Evolutionary conservation across 306 rosid genomes (phyloP), one percentile per base, ranked within the genome.

Genomic region (Cicer chorassanicum): DNA sequence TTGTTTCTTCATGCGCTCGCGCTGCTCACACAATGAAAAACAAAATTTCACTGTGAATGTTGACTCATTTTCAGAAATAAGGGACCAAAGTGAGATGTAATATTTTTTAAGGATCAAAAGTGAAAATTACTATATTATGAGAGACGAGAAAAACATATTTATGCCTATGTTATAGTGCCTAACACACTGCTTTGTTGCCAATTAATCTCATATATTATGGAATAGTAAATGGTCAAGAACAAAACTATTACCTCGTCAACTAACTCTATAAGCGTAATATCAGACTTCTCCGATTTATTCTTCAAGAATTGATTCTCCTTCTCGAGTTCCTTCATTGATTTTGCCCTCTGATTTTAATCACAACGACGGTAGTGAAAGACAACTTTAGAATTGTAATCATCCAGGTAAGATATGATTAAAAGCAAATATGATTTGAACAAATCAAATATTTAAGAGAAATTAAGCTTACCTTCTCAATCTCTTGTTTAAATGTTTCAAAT

Each of bases 301-400:
- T 85, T 93, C 96, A 93, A 79, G 85, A 91, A 91, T 46, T 84
- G 81, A 76, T 93, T 93, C 85, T 93, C 98, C 89, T 91, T 91
- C 88, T 87, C 88, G 78, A 91, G 96, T 78, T 93, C 97, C 90
- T 91, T 93, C 86, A 83, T 89, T 74, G 96, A 93, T 83, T 91
- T 93, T 4, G 97, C 82, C 98, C 87, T 93, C 98, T 93, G 82
- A 41, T 55, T 80, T 85, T 74, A 79, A 43, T 60, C 57, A 81
- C 21, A 78, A 74, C 4, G 81, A 24, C n/a, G 64, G 82, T 72
- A 73, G 76, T 67, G 19, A 11, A 8, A 15, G 19, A 42, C 46
- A 70, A 86, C 61, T 44, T 36, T 0, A 86, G 56, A 36, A 75
- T 29, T 21, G 24, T 65, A 48, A 36, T 68, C 62, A 64, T n/a